Conservation (phyloP, 108 stramenopile species). For the Skeletonema menzelii region DNA sequence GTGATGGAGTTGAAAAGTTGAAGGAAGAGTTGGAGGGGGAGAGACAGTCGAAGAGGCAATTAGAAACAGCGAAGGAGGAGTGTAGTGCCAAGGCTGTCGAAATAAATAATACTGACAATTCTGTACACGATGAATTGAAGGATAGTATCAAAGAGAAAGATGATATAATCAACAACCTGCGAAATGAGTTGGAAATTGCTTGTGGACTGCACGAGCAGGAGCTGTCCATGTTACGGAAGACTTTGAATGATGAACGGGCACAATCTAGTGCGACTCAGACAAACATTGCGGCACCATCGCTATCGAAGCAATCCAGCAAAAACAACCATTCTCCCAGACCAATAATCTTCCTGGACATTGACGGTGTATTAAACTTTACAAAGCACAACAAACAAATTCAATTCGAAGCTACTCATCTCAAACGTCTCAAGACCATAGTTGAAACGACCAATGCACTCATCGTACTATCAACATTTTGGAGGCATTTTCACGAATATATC, state of each 20-base stretch:
- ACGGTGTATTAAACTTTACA: constrained; percentile 43
- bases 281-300: not conserved
- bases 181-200: not conserved
- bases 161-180: not conserved
- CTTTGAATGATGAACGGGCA: not conserved
- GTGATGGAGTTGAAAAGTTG: not conserved
- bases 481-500: constrained; percentile 49
- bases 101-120: not conserved
- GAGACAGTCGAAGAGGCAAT: too few species aligned
- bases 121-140: not conserved
- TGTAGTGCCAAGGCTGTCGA: not conserved
- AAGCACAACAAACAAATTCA: constrained; percentile 44
- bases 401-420: constrained; percentile 18
- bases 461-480: constrained; percentile 44
- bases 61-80: not conserved
- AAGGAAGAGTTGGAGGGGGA: not conserved
- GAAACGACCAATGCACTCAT: constrained; percentile 31
- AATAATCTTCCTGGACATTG: constrained; percentile 48
- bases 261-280: too few species aligned
- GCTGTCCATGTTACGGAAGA: not conserved
- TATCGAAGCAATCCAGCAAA: not conserved
- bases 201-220: not conserved
- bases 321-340: not conserved
- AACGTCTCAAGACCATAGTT: constrained; percentile 32
- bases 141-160: not conserved